Percentiles rank a stretch among this genome's conserved stretches.
Evolutionary conservation across 306 rosid genomes (phyloP).

Genomic region (Fragaria vesca): DNA sequence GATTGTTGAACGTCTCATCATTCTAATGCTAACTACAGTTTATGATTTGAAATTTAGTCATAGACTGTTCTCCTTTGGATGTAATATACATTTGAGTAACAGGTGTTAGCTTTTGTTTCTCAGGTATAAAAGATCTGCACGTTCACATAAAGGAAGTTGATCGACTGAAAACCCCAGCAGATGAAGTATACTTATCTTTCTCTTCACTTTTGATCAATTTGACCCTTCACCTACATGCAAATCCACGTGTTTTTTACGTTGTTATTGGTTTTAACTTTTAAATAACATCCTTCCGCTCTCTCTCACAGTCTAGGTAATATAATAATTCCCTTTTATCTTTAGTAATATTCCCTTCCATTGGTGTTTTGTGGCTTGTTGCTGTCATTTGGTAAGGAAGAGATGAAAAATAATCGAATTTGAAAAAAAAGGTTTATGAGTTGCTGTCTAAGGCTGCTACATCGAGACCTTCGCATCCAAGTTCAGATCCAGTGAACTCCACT

Average conservation of each 20-base stretch:
- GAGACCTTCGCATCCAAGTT: conserved; percentile 40
- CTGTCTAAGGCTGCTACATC: conserved; percentile 71
- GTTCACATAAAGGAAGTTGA: conserved; percentile 66
- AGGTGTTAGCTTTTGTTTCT: conserved; percentile 22
- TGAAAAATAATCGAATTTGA: conserved; percentile 69
- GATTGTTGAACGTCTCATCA: conserved; percentile 23
- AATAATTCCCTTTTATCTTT: neutral
- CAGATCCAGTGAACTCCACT: conserved; percentile 64
- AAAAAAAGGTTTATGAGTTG: conserved; percentile 78
- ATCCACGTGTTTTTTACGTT: too few species aligned
- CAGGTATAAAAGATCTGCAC: conserved; percentile 60
- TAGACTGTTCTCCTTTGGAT: neutral
- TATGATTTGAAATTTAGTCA: neutral
- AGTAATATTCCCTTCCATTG: conserved; percentile 19
- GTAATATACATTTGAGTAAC: neutral
- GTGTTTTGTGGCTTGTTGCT: conserved; percentile 32
- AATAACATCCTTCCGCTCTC: neutral
- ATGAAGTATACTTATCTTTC: conserved; percentile 55
- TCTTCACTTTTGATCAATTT: too few species aligned
- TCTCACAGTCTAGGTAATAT: neutral
- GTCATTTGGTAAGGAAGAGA: conserved; percentile 76
- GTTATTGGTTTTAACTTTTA: too few species aligned
- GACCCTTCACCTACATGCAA: too few species aligned
- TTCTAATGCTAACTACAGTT: neutral
- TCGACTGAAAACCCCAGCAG: conserved; percentile 57